Percentiles rank a stretch among this genome's conserved stretches.
These are phyloP conservation scores for Picea glauca DNA, from an alignment of 75 land plant species.

Conservation along the genomic window DNA sequence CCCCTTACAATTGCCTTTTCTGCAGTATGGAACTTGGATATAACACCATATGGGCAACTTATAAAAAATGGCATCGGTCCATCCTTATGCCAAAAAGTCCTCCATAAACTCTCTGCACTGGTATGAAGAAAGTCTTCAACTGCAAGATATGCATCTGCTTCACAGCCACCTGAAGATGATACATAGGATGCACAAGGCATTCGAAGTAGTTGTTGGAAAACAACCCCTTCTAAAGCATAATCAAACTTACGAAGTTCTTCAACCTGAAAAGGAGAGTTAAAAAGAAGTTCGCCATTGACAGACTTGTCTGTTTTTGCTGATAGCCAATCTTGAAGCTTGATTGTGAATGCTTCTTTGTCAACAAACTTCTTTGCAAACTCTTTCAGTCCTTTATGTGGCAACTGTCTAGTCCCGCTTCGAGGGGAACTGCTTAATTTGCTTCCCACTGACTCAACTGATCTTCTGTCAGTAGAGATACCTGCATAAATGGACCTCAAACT, in stretches of 20 bases:
- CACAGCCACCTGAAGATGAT: conserved; percentile 51
- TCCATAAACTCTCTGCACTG: conserved; percentile 67
- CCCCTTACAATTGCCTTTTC: conserved; percentile 62
- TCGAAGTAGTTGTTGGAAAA: conserved; percentile 34
- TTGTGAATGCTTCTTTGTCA: conserved; percentile 44
- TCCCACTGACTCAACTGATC: conserved; percentile 8
- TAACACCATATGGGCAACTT: conserved; percentile 49
- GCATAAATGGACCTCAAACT: neutral
- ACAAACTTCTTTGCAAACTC: conserved; percentile 56
- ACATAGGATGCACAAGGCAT: conserved; percentile 37
- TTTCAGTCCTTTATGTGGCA: conserved; percentile 28
- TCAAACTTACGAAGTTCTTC: conserved; percentile 73
- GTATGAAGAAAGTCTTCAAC: conserved; percentile 80
- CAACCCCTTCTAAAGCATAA: conserved; percentile 54
- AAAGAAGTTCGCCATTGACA: conserved; percentile 15
- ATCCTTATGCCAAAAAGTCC: conserved; percentile 70
- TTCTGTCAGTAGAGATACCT: conserved; percentile 6
- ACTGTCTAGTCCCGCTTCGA: conserved; percentile 18
- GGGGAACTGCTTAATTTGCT: conserved; percentile 15
- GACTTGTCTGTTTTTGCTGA: conserved; percentile 30
- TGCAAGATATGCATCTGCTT: conserved; percentile 70
- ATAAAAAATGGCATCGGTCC: conserved; percentile 73
- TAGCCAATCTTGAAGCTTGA: conserved; percentile 56
- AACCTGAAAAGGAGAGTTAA: conserved; percentile 73
- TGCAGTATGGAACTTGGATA: conserved; percentile 59